Base-by-base conservation (phyloP, 306 rosid species). In the Geum urbanum region DNA sequence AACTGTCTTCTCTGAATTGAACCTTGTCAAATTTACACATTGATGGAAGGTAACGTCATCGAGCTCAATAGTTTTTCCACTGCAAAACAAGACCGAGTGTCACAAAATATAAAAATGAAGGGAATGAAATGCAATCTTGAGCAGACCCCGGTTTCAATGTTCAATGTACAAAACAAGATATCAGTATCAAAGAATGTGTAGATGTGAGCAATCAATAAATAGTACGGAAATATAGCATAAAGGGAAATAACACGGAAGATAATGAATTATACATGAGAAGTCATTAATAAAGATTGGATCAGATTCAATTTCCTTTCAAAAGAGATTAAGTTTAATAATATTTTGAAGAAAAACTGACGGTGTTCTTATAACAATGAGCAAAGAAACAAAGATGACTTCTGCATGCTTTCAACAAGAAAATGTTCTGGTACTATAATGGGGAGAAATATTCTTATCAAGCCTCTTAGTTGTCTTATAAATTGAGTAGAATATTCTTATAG, bases 11-110 rank as follows among this genome's bases (percentile, higher is more conserved):
- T 87, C 95, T 41, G 95, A 84, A 82, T 92, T 92, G 78, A 92
- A 92, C 82, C 97, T 87, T 8, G 97, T 89, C 90, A 92, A 86
- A 79, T 92, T 92, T 73, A 92, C 97, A 83, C 97, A 92, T 74
- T 92, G 97, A 79, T 89, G 96, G 83, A 92, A 92, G 57, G 97
- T 92, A 56, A 92, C 97, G 49, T 92, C 97, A 78, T 92, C 96
- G 27, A 92, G 97, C 85, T 92, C 95, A 19, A 92, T 92, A 67
- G 97, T 92, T 86, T 92, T 92, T 44, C 97, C 97, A 64, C 97
- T 92, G 82, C 87, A 83, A 78, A 35, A 35, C 2, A 74, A 81
- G 41, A 73, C 15, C 63, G 55, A 54, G 52, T 18, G 48, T n/a
- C 24, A 18, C 37, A 40, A 20, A 37, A 41, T 8, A 54, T 24